Conservation (phyloP, 306 rosid genomes). For the Rosa chinensis region DNA sequence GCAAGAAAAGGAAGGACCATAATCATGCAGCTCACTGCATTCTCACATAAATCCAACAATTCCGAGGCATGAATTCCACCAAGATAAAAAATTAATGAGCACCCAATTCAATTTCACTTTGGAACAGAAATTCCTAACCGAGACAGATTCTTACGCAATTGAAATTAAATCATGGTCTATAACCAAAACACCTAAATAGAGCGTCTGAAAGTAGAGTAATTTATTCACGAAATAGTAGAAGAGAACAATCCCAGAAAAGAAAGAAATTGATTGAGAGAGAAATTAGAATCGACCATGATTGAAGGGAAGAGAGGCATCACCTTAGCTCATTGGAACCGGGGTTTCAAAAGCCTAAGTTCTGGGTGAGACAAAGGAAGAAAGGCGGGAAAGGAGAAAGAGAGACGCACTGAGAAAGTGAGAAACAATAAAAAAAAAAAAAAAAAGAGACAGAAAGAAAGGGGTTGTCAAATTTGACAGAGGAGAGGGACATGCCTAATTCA, state of each 20-base stretch:
- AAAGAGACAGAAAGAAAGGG: too few species aligned
- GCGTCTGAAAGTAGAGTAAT: not conserved
- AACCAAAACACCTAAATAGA: conserved; percentile 7
- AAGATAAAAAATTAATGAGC: not conserved
- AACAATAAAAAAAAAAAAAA: too few species aligned
- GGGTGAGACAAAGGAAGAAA: too few species aligned
- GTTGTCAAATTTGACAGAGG: too few species aligned
- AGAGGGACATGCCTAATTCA: too few species aligned
- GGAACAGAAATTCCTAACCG: not conserved
- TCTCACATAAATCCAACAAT: conserved; percentile 8
- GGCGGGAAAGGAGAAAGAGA: too few species aligned
- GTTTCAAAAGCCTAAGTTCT: too few species aligned
- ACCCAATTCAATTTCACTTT: conserved; percentile 14
- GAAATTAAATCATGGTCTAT: conserved; percentile 2
- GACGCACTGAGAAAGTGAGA: too few species aligned
- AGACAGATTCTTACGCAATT: not conserved
- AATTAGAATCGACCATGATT: too few species aligned
- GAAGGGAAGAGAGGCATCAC: too few species aligned
- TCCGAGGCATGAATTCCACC: conserved; percentile 7
- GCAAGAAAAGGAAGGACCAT: conserved; percentile 2
- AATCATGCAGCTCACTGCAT: not conserved
- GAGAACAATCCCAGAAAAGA: not conserved
- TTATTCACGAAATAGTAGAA: not conserved
- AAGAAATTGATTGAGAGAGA: not conserved
- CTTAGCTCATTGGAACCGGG: too few species aligned